A percentile compares a stretch with the other conserved stretches of the same genome.
Conservation (phyloP, 192 early-diverging fungal genomes). For the Linnemannia zychae region DNA sequence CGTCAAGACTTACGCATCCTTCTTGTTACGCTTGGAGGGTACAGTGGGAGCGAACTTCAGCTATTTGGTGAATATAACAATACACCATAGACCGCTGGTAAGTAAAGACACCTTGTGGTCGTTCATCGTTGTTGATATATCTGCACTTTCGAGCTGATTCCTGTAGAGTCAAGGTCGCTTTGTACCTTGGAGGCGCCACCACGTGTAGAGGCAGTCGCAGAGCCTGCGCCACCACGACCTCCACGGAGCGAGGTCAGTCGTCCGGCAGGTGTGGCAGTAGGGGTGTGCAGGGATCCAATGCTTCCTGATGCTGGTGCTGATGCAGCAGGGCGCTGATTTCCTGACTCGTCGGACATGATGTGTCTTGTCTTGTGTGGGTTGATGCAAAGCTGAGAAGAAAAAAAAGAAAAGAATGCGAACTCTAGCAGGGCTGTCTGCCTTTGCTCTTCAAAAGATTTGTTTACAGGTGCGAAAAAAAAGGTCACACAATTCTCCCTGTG, state of each 20-base stretch:
- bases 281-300: slow-evolving; percentile 52
- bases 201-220: slow-evolving; percentile 32
- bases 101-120: not conserved
- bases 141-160: too few relatives aligned
- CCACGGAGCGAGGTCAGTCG: slow-evolving; percentile 46
- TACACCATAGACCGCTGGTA: not conserved
- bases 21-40: slow-evolving; percentile 68
- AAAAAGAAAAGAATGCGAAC: not conserved
- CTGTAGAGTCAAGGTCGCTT: too few relatives aligned
- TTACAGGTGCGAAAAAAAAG: slow-evolving; percentile 1
- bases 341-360: slow-evolving; percentile 47
- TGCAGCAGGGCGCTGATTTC: slow-evolving; percentile 13
- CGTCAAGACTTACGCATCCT: slow-evolving; percentile 59
- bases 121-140: not conserved
- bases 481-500: not conserved
- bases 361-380: not conserved
- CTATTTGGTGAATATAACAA: slow-evolving; percentile 33
- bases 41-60: slow-evolving; percentile 73
- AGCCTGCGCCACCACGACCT: slow-evolving; percentile 30
- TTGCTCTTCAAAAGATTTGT: not conserved
- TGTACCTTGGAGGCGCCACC: slow-evolving; percentile 61
- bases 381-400: not conserved
- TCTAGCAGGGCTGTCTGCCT: not conserved
- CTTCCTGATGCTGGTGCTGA: slow-evolving; percentile 28
- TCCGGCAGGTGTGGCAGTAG: slow-evolving; percentile 42